phyloP scores from a whole-genome alignment of 1,284 basidiomycete genomes.

The Chiua sp. region DNA sequence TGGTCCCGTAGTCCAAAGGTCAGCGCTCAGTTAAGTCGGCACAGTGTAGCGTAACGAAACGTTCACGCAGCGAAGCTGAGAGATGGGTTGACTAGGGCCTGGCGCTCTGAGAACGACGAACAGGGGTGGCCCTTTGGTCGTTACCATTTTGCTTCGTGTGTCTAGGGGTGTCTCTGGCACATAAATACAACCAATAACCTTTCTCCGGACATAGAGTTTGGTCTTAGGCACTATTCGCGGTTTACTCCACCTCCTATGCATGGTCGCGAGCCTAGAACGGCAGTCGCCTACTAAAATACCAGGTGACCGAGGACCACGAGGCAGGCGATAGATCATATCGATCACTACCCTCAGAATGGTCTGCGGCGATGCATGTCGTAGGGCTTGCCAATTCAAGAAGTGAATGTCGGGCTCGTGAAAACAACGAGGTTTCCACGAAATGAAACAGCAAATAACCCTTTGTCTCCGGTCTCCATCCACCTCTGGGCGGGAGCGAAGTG shows the following conservation, averaged over 20 bases:
- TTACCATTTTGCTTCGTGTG: no score
- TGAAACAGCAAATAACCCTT: conserved; percentile 14
- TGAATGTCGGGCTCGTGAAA: conserved; percentile 13
- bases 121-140: no score
- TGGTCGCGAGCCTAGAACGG: not conserved
- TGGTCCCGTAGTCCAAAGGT: conserved; percentile 30
- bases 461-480: conserved; percentile 3
- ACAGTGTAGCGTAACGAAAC: not conserved
- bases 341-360: conserved; percentile 9
- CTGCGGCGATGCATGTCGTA: conserved; percentile 17
- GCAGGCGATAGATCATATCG: conserved; percentile 21
- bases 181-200: no score
- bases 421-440: conserved; percentile 28
- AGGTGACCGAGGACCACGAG: conserved; percentile 5
- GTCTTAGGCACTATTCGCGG: no score
- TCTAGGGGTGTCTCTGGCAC: no score
- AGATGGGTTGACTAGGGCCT: not conserved
- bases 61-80: not conserved
- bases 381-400: conserved; percentile 31
- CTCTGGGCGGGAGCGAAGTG: conserved; percentile 9
- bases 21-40: conserved; percentile 6
- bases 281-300: conserved; percentile 12
- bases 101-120: not conserved
- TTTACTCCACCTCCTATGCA: no score
- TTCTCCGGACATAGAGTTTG: no score